These are phyloP conservation scores for Alternaria incomplexa DNA, from an alignment of 2,329 filamentous ascomycete genomes.

Conservation along the genomic window DNA sequence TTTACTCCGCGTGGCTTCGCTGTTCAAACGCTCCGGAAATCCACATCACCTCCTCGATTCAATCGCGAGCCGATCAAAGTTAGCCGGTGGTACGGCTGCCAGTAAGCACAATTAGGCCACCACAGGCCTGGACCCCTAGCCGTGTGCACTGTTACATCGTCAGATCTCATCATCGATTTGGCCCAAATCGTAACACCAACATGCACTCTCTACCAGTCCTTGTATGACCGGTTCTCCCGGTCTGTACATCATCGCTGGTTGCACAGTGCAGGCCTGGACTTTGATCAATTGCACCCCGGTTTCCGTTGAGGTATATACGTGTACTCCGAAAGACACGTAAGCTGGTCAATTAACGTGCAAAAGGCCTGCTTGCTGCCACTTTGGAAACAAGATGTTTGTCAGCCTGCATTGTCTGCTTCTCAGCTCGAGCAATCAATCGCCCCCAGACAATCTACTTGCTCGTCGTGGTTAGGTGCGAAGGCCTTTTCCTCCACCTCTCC, in stretches of 20 bases:
- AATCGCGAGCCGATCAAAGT: background rate
- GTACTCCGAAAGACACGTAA: background rate
- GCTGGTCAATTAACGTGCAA: background rate
- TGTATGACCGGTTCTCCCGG: constrained; percentile 16
- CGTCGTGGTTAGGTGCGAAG: background rate
- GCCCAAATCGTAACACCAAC: constrained; percentile 2
- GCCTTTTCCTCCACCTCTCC: background rate
- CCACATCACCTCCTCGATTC: background rate
- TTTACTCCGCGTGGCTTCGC: background rate
- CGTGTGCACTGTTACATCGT: constrained; percentile 2
- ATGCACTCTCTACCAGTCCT: constrained; percentile 1
- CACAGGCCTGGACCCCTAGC: background rate
- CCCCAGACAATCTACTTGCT: background rate
- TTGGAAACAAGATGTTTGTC: background rate
- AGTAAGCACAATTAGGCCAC: background rate
- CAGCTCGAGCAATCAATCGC: background rate
- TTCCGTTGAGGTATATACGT: background rate
- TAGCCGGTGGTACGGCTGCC: background rate
- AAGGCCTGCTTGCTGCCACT: background rate
- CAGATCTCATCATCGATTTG: constrained; percentile 4
- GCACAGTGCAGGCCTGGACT: background rate
- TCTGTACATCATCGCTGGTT: background rate
- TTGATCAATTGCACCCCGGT: background rate
- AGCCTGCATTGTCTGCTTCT: background rate
- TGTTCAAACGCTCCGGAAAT: background rate